Evolutionary conservation across 495 filamentous ascomycete species (phyloP).

Genomic region (Schizothecium vesticola): DNA sequence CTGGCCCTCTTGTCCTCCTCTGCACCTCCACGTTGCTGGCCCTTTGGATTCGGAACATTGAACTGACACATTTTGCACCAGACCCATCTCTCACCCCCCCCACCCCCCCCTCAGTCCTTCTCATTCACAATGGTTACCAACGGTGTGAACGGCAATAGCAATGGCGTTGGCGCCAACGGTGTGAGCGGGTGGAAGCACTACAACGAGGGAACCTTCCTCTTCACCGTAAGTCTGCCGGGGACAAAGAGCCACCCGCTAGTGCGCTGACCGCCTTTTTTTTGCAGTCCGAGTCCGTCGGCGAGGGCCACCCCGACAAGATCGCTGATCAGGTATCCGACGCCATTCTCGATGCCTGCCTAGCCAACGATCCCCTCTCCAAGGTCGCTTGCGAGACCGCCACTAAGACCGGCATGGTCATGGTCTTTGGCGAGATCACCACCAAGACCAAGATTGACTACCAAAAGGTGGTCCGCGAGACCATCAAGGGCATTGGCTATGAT

Average conservation of each 20-base stretch:
- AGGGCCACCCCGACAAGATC: conserved; percentile 98
- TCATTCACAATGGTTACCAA: conserved; percentile 55
- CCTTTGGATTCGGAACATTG: background rate
- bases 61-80: background rate
- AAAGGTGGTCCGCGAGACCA: conserved; percentile 87
- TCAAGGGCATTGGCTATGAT: conserved; percentile 99
- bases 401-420: conserved; percentile 99
- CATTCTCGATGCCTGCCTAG: conserved; percentile 94
- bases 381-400: conserved; percentile 98
- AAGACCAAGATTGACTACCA: conserved; percentile 95
- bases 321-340: conserved; percentile 98
- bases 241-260: background rate
- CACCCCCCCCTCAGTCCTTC: background rate
- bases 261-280: conserved; percentile 18
- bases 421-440: conserved; percentile 99
- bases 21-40: background rate
- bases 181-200: conserved; percentile 43
- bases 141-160: conserved; percentile 29
- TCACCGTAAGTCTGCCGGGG: conserved; percentile 59
- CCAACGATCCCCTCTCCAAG: conserved; percentile 93
- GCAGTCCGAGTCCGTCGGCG: conserved; percentile 91
- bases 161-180: conserved; percentile 25
- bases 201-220: conserved; percentile 78
- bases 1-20: background rate
- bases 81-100: background rate